Percentiles rank a stretch among this genome's conserved stretches.
Evolutionary conservation across 2,329 filamentous ascomycete species (phyloP).

Genomic region (Colletotrichum costaricense): DNA sequence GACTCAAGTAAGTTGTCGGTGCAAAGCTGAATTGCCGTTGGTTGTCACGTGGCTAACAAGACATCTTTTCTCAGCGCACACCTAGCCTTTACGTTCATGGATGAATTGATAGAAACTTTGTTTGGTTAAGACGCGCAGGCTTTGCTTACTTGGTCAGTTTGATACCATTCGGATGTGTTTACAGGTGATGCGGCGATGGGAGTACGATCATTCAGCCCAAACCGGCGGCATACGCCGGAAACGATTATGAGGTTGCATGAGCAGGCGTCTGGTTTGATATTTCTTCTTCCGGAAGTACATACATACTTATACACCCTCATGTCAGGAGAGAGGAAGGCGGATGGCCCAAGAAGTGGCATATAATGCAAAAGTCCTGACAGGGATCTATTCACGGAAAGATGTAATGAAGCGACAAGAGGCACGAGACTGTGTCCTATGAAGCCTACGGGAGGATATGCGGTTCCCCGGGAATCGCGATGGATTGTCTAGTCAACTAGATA

Average conservation of each 20-base stretch:
- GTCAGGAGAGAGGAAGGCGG: background rate
- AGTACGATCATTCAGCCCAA: background rate
- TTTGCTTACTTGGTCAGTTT: background rate
- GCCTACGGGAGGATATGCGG: background rate
- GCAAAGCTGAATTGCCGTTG: conserved; percentile 38
- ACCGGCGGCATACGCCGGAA: background rate
- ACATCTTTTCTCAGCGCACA: conserved; percentile 62
- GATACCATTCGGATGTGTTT: background rate
- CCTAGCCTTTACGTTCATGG: conserved; percentile 76
- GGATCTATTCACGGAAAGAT: background rate
- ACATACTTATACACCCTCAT: background rate
- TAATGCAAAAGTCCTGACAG: background rate
- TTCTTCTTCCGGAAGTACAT: background rate
- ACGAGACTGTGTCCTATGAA: background rate
- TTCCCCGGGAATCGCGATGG: background rate
- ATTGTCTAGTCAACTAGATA: background rate
- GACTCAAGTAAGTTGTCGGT: conserved; percentile 78
- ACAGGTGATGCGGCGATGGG: background rate
- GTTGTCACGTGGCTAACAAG: conserved; percentile 4
- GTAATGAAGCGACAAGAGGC: background rate
- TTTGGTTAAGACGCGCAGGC: conserved; percentile 59
- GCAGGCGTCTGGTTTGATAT: conserved; percentile 12
- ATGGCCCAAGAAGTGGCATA: background rate
- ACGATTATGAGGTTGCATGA: conserved; percentile 9
- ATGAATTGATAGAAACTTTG: conserved; percentile 75